Conservation (phyloP, 2,329 filamentous ascomycete species). For the Hypoxylon sp. region DNA sequence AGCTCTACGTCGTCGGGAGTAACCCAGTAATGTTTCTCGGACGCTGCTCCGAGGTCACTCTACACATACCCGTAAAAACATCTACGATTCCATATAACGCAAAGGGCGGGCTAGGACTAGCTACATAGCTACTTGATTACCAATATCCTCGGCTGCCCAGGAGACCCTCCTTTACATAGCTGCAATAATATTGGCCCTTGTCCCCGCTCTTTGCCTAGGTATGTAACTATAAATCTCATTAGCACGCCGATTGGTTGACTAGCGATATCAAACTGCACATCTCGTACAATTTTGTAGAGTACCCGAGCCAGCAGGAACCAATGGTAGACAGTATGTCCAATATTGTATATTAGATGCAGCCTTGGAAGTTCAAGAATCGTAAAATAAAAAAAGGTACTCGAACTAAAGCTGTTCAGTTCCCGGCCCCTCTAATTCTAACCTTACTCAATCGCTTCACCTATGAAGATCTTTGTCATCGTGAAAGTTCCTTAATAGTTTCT, state of each 20-base stretch:
- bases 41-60: background rate
- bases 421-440: background rate
- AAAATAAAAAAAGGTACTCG: too few relatives aligned
- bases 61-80: background rate
- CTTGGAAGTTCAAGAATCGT: background rate
- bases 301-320: background rate
- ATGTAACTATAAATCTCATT: background rate
- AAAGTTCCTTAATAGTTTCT: background rate
- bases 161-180: conserved; percentile 1
- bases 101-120: background rate
- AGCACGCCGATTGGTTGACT: conserved; percentile 19
- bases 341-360: background rate
- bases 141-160: conserved; percentile 7
- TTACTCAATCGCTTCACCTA: background rate
- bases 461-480: background rate
- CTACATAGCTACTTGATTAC: background rate
- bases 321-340: background rate
- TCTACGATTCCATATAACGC: background rate
- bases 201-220: conserved; percentile 22
- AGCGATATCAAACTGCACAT: background rate
- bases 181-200: conserved; percentile 1
- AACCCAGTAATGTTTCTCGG: background rate
- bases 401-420: background rate
- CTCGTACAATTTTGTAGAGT: too few relatives aligned
- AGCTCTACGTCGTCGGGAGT: background rate